Base-by-base conservation (phyloP, 768 basidiomycete genomes). In the Rhodotorula taiwanensis region DNA sequence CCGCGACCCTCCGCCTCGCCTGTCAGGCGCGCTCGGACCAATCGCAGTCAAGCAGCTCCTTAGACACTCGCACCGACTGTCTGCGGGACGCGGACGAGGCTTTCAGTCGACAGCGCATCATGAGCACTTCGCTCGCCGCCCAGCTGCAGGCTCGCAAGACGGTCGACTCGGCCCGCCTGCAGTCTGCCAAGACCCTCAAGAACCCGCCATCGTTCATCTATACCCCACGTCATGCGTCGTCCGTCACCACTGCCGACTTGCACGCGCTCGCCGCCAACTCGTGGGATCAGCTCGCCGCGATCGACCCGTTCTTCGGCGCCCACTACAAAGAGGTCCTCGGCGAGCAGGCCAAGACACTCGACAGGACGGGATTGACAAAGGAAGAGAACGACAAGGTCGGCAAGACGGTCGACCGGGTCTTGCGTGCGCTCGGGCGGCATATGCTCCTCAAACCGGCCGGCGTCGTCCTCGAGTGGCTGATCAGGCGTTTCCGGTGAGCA, bases 381-480 rank as follows among this genome's bases (percentile, higher is more conserved):
- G 84, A 87, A 23, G 82, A 82, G 64, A 83, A 83, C 57, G 79
- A 78, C 25, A 80, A 82, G 65, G 77, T 99, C 71, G 82, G 93
- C 74, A 75, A 60, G 23, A 76, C 78, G 7, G 79, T 98, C 59
- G 79, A 79, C 27, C 78, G 77, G 11, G 87, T 89, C 71, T 72
- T 97, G 48, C 76, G 81, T 45, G 75, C 86, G 47, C 78, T 99
- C 21, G 88, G 89, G 4, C 86, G 84, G 14, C 88, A 87, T 79
- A 76, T 98, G 47, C 80, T 90, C 77, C 85, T 94, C 44, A 79
- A 83, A 39, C 87, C 89, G 0, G 82, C 89, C 0, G 85, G 84
- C 25, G 91, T 87, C 74, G 82, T 89, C 14, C 73, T 99, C 31
- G 95, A 99, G 72, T 99, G 94, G 94, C 81, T 98, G 30, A 89